Conservation (phyloP, 1,284 basidiomycete species). For the Inonotus hispidus region DNA sequence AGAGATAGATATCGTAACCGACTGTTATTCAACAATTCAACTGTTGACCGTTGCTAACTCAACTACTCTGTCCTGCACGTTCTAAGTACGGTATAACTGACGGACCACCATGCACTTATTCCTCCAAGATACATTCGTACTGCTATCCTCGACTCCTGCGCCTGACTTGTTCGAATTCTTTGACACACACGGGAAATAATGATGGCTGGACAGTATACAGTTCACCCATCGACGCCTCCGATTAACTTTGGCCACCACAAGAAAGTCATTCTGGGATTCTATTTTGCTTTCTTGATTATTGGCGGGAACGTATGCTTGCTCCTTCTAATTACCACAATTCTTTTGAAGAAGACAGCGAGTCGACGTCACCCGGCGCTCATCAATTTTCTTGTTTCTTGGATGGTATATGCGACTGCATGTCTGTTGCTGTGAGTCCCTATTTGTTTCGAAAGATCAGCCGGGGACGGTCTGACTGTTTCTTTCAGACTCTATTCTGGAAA, state of each 20-base stretch:
- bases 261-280: background rate
- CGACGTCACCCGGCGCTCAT: background rate
- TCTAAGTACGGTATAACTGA: too few species aligned
- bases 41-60: too few species aligned
- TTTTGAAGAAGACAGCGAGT: background rate
- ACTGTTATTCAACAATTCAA: too few species aligned
- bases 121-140: too few species aligned
- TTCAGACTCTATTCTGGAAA: constrained; percentile 13
- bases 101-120: too few species aligned
- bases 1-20: too few species aligned
- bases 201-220: background rate
- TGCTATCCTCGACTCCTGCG: too few species aligned
- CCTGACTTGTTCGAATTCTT: too few species aligned
- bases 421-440: background rate
- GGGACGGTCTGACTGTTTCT: background rate
- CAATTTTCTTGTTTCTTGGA: background rate
- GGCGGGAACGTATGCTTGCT: constrained; percentile 2
- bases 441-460: background rate
- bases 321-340: background rate
- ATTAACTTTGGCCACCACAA: constrained; percentile 12
- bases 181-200: too few species aligned
- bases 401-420: background rate
- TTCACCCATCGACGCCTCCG: background rate
- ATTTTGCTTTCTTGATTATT: constrained; percentile 3
- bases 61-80: too few species aligned